These are phyloP conservation scores for Pseudopyricularia javanii DNA, from an alignment of 2,329 filamentous ascomycete genomes.

Conservation along the genomic window DNA sequence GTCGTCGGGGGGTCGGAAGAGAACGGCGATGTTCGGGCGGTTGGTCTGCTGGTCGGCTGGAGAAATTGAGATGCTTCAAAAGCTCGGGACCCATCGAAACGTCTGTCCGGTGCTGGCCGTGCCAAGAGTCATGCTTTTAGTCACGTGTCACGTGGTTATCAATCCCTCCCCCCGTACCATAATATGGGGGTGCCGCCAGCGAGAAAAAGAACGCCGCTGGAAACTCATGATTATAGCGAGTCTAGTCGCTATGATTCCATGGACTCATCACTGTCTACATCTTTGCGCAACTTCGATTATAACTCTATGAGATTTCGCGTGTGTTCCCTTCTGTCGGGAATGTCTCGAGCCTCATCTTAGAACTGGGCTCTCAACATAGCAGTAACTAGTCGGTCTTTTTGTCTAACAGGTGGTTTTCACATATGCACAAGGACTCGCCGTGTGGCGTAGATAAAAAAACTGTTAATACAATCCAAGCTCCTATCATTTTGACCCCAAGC, in stretches of 20 bases:
- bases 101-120: background rate
- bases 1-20: slow-evolving; percentile 15
- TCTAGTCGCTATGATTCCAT: too few species aligned
- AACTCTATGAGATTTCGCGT: background rate
- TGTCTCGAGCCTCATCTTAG: background rate
- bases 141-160: slow-evolving; percentile 1
- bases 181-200: too few species aligned
- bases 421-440: slow-evolving; percentile 30
- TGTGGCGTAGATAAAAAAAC: slow-evolving; percentile 16
- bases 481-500: slow-evolving; percentile 21
- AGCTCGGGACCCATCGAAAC: background rate
- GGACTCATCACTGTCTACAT: too few species aligned
- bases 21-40: background rate
- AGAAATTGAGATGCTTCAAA: slow-evolving; percentile 8
- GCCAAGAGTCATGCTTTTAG: background rate
- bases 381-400: slow-evolving; percentile 1
- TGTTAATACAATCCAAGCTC: slow-evolving; percentile 27
- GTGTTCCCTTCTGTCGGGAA: background rate
- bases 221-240: too few species aligned
- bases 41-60: slow-evolving; percentile 1
- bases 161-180: too few species aligned
- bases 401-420: slow-evolving; percentile 1
- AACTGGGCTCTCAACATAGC: background rate
- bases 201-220: too few species aligned
- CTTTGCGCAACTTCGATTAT: background rate